Conservation (phyloP, 148 eudicot species). For the Diospyros kaki region DNA sequence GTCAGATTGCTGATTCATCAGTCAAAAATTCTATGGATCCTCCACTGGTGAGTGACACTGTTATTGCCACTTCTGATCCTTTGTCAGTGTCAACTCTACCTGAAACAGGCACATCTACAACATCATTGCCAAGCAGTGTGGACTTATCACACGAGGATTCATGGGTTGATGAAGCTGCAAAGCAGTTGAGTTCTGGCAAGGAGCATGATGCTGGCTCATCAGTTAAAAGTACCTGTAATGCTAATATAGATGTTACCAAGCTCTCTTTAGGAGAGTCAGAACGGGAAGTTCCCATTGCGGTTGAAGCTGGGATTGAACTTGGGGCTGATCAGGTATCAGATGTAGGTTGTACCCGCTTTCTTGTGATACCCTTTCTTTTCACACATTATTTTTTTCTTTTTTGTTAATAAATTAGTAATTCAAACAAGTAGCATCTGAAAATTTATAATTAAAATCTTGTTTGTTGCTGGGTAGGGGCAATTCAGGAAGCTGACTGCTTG, state of each 20-base stretch:
- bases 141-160: slow-evolving; percentile 22
- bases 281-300: slow-evolving; percentile 12
- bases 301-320: slow-evolving; percentile 22
- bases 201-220: slow-evolving; percentile 11
- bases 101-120: slow-evolving; percentile 9
- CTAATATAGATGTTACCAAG: slow-evolving; percentile 13
- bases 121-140: slow-evolving; percentile 15
- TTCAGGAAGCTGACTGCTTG: slow-evolving; percentile 65
- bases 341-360: slow-evolving; percentile 79
- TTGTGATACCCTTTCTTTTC: slow-evolving; percentile 18
- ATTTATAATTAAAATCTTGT: slow-evolving; percentile 42
- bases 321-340: slow-evolving; percentile 76
- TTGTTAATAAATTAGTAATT: background rate
- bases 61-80: slow-evolving; percentile 21
- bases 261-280: slow-evolving; percentile 11
- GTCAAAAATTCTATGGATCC: slow-evolving; percentile 17
- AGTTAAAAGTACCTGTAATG: slow-evolving; percentile 10
- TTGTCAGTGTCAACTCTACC: slow-evolving; percentile 16
- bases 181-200: slow-evolving; percentile 11
- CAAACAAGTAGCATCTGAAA: slow-evolving; percentile 9
- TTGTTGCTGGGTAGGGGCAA: slow-evolving; percentile 80
- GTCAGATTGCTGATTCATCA: slow-evolving; percentile 18
- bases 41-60: slow-evolving; percentile 17
- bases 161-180: slow-evolving; percentile 15
- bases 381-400: background rate